Evolutionary conservation across 202 grass and related monocot genomes (phyloP).

Genomic region (Dendrocalamus latiflorus): DNA sequence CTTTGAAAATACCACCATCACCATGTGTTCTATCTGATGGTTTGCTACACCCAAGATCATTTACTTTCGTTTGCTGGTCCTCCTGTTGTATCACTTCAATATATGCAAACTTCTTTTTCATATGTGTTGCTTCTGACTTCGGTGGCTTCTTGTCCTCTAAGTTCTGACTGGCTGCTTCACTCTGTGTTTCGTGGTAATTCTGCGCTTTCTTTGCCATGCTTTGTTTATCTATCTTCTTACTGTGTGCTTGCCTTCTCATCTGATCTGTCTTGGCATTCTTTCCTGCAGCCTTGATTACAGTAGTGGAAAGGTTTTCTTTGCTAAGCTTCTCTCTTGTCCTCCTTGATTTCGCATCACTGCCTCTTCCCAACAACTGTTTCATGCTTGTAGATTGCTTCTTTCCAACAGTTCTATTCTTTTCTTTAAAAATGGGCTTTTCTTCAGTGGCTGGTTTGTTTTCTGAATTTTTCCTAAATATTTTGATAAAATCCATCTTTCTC

Average conservation of each 20-base stretch:
- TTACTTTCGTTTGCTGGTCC: not conserved
- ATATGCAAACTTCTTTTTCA: slow-evolving; percentile 17
- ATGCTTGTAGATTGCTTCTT: slow-evolving; percentile 23
- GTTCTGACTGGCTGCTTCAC: slow-evolving; percentile 3
- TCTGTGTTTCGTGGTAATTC: slow-evolving; percentile 4
- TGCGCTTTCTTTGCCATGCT: slow-evolving; percentile 1
- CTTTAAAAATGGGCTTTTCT: slow-evolving; percentile 6
- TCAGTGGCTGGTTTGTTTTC: not conserved
- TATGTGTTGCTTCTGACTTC: slow-evolving; percentile 8
- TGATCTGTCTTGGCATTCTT: slow-evolving; percentile 27
- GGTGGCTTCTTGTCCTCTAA: slow-evolving; percentile 13
- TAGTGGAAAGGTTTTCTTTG: slow-evolving; percentile 30
- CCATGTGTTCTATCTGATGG: not conserved
- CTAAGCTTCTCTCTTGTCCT: slow-evolving; percentile 29
- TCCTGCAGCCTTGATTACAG: slow-evolving; percentile 10
- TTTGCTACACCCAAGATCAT: not conserved
- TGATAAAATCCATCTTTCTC: slow-evolving; percentile 37
- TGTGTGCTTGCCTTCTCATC: slow-evolving; percentile 19
- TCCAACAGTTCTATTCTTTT: not conserved
- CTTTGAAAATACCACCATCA: not conserved
- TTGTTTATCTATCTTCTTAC: slow-evolving; percentile 26
- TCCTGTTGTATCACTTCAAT: not conserved
- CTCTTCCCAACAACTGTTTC: slow-evolving; percentile 17
- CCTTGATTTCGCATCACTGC: slow-evolving; percentile 32
- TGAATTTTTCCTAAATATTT: slow-evolving; percentile 29